These are phyloP conservation scores for Coemansia sp. DNA, from an alignment of 371 early-diverging fungal genomes.

Conservation along the genomic window DNA sequence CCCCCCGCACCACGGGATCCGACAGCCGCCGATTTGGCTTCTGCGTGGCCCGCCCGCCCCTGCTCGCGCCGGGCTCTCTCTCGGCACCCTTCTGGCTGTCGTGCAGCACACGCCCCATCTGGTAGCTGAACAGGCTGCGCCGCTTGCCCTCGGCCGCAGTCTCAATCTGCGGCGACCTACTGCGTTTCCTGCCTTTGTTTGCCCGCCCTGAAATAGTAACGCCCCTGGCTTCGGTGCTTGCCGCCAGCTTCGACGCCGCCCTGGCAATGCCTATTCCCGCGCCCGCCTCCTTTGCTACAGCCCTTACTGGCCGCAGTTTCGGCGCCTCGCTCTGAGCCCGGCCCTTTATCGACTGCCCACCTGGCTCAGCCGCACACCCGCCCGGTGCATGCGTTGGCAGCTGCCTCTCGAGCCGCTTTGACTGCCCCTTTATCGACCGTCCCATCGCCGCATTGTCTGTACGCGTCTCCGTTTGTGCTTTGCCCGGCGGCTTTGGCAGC, in stretches of 20 bases:
- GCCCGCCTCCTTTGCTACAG: too few species aligned
- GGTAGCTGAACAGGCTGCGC: slow-evolving; percentile 40
- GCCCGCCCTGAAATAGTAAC: slow-evolving; percentile 2
- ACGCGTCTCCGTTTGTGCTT: background rate
- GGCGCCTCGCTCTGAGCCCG: background rate
- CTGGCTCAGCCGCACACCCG: too few species aligned
- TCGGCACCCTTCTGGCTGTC: too few species aligned
- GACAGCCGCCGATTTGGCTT: background rate
- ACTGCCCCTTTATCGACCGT: background rate
- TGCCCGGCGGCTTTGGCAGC: background rate
- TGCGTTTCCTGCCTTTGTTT: background rate
- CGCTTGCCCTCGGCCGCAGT: background rate
- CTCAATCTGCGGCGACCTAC: background rate
- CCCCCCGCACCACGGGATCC: background rate
- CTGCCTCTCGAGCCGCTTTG: too few species aligned
- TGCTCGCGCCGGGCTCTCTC: background rate
- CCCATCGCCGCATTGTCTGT: background rate
- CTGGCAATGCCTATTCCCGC: slow-evolving; percentile 15
- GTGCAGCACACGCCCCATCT: slow-evolving; percentile 18
- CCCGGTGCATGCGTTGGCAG: too few species aligned
- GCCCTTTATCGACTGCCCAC: background rate
- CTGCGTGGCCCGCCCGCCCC: background rate
- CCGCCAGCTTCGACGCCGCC: background rate
- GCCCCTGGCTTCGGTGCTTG: background rate
- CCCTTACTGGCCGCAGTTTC: too few species aligned